Evolutionary conservation across 371 early-diverging fungal species (phyloP), one percentile per base, ranked within the genome.

Genomic region (Mortierella sp.): DNA sequence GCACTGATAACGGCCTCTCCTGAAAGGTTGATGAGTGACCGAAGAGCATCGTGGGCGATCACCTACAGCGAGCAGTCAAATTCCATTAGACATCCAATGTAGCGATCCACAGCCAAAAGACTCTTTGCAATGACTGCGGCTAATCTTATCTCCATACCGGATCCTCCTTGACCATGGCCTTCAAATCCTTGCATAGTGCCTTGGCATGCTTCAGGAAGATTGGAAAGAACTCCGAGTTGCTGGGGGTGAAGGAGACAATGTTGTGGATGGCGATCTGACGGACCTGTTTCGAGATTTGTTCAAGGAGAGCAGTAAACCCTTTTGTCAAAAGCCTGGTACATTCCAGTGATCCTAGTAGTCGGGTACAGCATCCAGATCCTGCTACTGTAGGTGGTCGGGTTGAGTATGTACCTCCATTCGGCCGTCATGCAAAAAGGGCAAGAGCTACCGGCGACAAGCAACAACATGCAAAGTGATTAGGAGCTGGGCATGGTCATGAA

Each of bases 1-100:
- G 79, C 68, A 47, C 88, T 80, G 31, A 92, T 80, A 31, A 77
- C 79, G 8, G 79, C 67, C 63, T 94, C 93, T 39, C 84, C 85
- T 9, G 92, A 89, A 47, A 97, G 80, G 79, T 96, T 97, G 66
- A 96, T 91, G 46, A 97, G 83, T 41, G 92, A 85, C 51, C 83
- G 83, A 62, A 95, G 74, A 0, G 95, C 93, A 68, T 94, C 91
- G 77, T 95, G 94, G 7, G 95, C 94, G 22, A 88, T 90, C 3
- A 88, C 67, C 90, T 95, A 83, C 29, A 29, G 2, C 3, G 28
- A 14, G 24, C 24, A 28, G 22, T n/a, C n/a, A n/a, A n/a, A n/a
- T n/a, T n/a, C n/a, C n/a, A n/a, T n/a, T n/a, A n/a, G n/a, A n/a
- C n/a, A n/a, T n/a, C n/a, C n/a, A n/a, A n/a, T n/a, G n/a, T n/a